Percentiles rank a stretch among this genome's conserved stretches.
Conservation (phyloP, 352 stramenopile species). For the Pythium rishiriense region DNA sequence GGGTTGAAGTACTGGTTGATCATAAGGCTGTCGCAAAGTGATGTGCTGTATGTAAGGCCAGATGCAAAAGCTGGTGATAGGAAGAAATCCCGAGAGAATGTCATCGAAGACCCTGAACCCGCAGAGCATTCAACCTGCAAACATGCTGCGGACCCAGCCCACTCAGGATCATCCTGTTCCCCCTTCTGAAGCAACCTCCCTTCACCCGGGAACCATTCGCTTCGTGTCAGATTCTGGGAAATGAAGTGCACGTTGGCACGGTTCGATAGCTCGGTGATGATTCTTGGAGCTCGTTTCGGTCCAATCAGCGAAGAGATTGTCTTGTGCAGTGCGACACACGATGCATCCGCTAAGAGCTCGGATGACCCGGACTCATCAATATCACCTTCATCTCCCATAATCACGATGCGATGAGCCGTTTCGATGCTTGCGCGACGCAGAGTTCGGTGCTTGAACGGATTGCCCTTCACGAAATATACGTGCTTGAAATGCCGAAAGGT, state of each 20-base stretch:
- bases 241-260: constrained; percentile 85
- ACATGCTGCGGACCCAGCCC: constrained; percentile 4
- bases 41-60: constrained; percentile 84
- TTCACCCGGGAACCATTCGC: constrained; percentile 57
- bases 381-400: constrained; percentile 65
- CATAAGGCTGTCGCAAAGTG: constrained; percentile 81
- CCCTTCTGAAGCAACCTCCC: background rate
- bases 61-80: constrained; percentile 80
- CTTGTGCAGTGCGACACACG: constrained; percentile 82
- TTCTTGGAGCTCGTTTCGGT: constrained; percentile 47
- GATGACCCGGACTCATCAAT: constrained; percentile 58
- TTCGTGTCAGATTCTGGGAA: constrained; percentile 66
- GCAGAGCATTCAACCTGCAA: constrained; percentile 17
- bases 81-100: constrained; percentile 79
- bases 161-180: constrained; percentile 23
- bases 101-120: constrained; percentile 36
- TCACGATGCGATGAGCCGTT: constrained; percentile 65
- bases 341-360: constrained; percentile 74
- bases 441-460: constrained; percentile 56
- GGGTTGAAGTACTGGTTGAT: constrained; percentile 90
- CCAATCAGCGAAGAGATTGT: constrained; percentile 73
- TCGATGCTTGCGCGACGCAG: constrained; percentile 67
- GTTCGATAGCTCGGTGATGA: constrained; percentile 84
- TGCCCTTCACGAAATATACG: constrained; percentile 72
- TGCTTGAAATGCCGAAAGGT: constrained; percentile 69